Percentiles rank a stretch among this genome's conserved stretches.
These are phyloP conservation scores for Cladosporium halotolerans DNA, from an alignment of 2,329 filamentous ascomycete genomes.

Conservation along the genomic window DNA sequence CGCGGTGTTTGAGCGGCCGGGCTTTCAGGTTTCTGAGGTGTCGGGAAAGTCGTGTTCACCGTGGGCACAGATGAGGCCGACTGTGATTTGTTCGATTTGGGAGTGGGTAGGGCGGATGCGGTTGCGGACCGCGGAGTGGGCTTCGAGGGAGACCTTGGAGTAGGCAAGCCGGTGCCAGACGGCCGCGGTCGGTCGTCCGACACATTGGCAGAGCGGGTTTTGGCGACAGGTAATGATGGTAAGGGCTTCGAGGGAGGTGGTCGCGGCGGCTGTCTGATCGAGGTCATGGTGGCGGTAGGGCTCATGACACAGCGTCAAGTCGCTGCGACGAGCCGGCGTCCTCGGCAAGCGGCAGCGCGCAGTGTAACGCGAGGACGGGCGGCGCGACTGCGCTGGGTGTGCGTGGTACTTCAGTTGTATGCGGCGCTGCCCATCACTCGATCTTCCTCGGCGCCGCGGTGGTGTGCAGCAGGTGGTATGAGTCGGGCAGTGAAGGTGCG, in stretches of 20 bases:
- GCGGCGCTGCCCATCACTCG: neutral
- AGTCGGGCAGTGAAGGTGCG: neutral
- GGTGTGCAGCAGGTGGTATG: neutral
- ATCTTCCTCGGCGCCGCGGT: neutral
- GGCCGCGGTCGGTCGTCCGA: slow-evolving; percentile 20
- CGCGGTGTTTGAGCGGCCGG: slow-evolving; percentile 6
- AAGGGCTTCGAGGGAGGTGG: slow-evolving; percentile 66
- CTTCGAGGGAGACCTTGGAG: slow-evolving; percentile 39
- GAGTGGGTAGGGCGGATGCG: slow-evolving; percentile 50
- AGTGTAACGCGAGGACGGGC: neutral
- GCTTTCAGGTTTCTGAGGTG: neutral
- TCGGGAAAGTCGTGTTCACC: slow-evolving; percentile 37
- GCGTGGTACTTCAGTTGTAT: neutral
- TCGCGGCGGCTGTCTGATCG: slow-evolving; percentile 50
- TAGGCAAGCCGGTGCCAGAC: slow-evolving; percentile 19
- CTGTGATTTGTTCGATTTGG: slow-evolving; percentile 33
- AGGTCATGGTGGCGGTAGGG: slow-evolving; percentile 20
- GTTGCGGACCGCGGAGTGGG: slow-evolving; percentile 31
- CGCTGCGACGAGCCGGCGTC: neutral
- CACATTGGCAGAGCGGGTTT: slow-evolving; percentile 50
- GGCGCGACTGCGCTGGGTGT: too few relatives aligned
- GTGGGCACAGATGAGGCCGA: slow-evolving; percentile 51
- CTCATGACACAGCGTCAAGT: slow-evolving; percentile 8
- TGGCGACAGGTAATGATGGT: slow-evolving; percentile 66
- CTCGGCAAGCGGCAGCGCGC: neutral